These are phyloP conservation scores for Patellaria atrata DNA, from an alignment of 495 filamentous ascomycete genomes.

Conservation along the genomic window DNA sequence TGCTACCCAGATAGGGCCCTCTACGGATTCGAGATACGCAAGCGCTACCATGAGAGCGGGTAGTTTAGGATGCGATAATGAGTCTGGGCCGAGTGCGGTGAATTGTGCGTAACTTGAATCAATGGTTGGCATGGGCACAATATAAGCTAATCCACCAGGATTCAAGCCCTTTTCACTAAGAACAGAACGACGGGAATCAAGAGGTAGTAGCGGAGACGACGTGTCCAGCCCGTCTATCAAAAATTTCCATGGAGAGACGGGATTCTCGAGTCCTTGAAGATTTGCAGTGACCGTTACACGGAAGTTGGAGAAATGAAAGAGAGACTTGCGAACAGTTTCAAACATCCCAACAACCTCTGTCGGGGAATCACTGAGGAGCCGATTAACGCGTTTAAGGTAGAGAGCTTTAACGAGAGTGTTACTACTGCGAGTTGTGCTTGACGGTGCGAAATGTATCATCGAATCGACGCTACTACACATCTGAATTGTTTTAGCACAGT, in stretches of 20 bases:
- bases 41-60: conserved; percentile 77
- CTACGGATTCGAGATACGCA: conserved; percentile 81
- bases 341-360: conserved; percentile 58
- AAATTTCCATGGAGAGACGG: conserved; percentile 70
- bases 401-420: conserved; percentile 76
- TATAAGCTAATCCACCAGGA: conserved; percentile 57
- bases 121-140: conserved; percentile 82
- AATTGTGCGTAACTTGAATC: conserved; percentile 83
- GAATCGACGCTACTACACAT: conserved; percentile 64
- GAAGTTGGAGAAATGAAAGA: conserved; percentile 71
- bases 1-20: conserved; percentile 86
- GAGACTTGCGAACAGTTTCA: conserved; percentile 53
- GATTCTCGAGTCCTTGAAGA: conserved; percentile 56
- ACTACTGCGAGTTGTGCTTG: conserved; percentile 61
- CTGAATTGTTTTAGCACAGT: conserved; percentile 6
- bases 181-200: conserved; percentile 43
- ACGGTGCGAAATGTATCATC: conserved; percentile 60
- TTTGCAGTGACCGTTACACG: conserved; percentile 74
- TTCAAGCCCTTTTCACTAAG: conserved; percentile 57
- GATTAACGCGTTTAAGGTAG: conserved; percentile 72
- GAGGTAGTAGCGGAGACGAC: conserved; percentile 36
- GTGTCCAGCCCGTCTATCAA: conserved; percentile 33
- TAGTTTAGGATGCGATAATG: conserved; percentile 58
- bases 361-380: conserved; percentile 57
- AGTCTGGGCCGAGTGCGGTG: conserved; percentile 56